Evolutionary conservation across 2,329 filamentous ascomycete genomes (phyloP).

Genomic region (Colletotrichum agaves): DNA sequence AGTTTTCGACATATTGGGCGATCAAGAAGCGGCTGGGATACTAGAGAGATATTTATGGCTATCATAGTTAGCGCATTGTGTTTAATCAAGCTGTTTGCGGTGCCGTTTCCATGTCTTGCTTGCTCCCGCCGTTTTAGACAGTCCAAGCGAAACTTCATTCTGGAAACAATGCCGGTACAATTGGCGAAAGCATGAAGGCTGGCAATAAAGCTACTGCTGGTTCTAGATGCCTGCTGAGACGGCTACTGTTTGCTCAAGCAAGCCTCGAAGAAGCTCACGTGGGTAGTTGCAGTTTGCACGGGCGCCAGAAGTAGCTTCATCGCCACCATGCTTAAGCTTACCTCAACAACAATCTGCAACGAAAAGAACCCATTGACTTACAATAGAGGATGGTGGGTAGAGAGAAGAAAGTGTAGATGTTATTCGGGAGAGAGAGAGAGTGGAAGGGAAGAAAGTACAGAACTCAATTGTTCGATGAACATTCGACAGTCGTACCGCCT

Average conservation of each 20-base stretch:
- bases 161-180: neutral
- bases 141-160: no score
- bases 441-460: constrained; percentile 26
- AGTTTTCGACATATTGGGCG: constrained; percentile 59
- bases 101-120: constrained; percentile 3
- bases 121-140: constrained; percentile 17
- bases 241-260: neutral
- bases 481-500: constrained; percentile 39
- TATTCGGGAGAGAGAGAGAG: constrained; percentile 37
- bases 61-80: constrained; percentile 8
- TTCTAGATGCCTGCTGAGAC: neutral
- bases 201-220: neutral
- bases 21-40: constrained; percentile 32
- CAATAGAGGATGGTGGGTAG: neutral
- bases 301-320: constrained; percentile 16
- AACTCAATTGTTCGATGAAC: constrained; percentile 27
- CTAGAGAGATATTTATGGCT: constrained; percentile 1
- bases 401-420: constrained; percentile 9
- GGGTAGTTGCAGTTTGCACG: constrained; percentile 23
- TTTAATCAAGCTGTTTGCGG: constrained; percentile 10
- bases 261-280: constrained; percentile 19
- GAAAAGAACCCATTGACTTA: constrained; percentile 7
- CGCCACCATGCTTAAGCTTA: neutral
- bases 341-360: neutral
- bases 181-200: neutral